phyloP scores from a whole-genome alignment of 305 asterid genomes.

The Solanum aculeatissimum region DNA sequence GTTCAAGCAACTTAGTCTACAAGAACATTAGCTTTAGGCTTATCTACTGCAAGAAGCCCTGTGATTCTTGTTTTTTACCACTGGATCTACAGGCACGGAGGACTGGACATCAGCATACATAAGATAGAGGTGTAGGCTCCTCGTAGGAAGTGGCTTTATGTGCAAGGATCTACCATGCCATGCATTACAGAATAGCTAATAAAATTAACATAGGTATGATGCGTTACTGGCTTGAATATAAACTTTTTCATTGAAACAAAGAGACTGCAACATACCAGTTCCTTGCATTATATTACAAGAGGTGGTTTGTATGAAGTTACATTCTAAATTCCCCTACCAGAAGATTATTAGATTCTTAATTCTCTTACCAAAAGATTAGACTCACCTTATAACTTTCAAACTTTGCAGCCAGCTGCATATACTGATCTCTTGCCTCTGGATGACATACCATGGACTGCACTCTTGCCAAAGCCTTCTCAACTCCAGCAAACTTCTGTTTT shows the following conservation, averaged over 20 bases:
- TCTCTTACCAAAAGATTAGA: background rate
- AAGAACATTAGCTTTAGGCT: background rate
- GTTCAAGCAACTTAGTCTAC: background rate
- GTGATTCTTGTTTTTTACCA: background rate
- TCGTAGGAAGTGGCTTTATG: background rate
- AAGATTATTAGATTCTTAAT: background rate
- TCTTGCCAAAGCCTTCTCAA: slow-evolving; percentile 15
- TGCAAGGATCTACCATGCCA: background rate
- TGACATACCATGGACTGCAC: slow-evolving; percentile 17
- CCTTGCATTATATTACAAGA: background rate
- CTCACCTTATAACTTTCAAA: slow-evolving; percentile 13
- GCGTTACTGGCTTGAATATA: background rate
- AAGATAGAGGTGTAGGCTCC: background rate
- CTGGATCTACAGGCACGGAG: background rate
- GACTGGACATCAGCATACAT: background rate
- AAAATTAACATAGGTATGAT: background rate
- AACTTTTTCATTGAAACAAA: background rate
- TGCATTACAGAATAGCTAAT: background rate
- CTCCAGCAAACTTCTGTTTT: slow-evolving; percentile 11
- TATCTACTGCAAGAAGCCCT: background rate
- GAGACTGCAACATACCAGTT: background rate
- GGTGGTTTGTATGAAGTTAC: background rate
- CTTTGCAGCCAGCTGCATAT: slow-evolving; percentile 9
- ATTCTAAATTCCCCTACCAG: background rate
- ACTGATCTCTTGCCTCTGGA: slow-evolving; percentile 22